These are phyloP conservation scores for Reticulascus tulasneorum DNA, from an alignment of 2,329 filamentous ascomycete species.

Conservation along the genomic window DNA sequence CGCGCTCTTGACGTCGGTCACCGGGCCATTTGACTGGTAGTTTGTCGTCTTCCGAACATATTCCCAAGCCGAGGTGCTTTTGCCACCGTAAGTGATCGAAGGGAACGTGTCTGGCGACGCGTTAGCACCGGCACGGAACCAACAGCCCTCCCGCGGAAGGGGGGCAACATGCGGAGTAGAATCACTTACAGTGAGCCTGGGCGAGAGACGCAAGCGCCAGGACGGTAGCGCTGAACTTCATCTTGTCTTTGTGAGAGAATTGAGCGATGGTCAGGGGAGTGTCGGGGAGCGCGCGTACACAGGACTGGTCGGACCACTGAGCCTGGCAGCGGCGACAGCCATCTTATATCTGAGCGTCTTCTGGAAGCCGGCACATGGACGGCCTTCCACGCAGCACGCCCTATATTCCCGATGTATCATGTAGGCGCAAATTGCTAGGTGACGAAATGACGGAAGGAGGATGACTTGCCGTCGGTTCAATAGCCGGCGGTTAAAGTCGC, in stretches of 20 bases:
- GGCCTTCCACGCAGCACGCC: too few relatives aligned
- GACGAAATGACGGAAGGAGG: not conserved
- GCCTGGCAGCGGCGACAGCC: not conserved
- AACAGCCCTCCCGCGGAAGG: too few relatives aligned
- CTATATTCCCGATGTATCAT: too few relatives aligned
- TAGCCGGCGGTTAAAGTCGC: constrained; percentile 12
- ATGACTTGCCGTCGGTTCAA: constrained; percentile 15
- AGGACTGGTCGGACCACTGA: not conserved
- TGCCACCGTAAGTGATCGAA: constrained; percentile 28
- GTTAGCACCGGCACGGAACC: not conserved
- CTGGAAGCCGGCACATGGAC: not conserved
- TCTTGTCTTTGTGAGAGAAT: constrained; percentile 2
- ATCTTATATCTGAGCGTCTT: not conserved
- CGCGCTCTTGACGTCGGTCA: constrained; percentile 41
- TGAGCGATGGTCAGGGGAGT: not conserved
- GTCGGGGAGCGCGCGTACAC: not conserved
- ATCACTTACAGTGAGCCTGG: constrained; percentile 34
- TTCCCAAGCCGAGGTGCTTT: constrained; percentile 37
- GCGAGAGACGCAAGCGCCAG: constrained; percentile 22
- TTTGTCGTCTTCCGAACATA: constrained; percentile 45
- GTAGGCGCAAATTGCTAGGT: too few relatives aligned
- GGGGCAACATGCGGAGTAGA: not conserved
- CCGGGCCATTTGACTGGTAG: constrained; percentile 45
- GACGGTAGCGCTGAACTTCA: constrained; percentile 15
- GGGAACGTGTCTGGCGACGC: constrained; percentile 34